Percentiles rank a stretch among this genome's conserved stretches.
phyloP scores from a whole-genome alignment of 805 yeast genomes.

The Candida bentonensis region DNA sequence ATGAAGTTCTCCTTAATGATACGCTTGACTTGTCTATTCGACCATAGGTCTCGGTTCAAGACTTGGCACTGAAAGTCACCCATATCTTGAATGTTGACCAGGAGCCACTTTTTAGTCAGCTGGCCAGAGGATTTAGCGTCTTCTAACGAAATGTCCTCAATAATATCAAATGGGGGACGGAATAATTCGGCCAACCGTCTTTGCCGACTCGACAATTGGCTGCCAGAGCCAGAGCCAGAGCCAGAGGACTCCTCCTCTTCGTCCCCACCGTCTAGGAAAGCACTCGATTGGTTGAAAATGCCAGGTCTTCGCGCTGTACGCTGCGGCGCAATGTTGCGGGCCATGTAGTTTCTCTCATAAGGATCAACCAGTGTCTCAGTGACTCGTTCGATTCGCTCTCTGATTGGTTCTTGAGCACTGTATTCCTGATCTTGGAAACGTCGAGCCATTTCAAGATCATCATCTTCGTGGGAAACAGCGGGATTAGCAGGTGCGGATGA shows the following conservation, averaged over 20 bases:
- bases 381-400: conserved; percentile 65
- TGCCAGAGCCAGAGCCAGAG: conserved; percentile 15
- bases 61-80: conserved; percentile 81
- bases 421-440: conserved; percentile 53
- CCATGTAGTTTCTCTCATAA: conserved; percentile 8
- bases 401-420: conserved; percentile 33
- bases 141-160: conserved; percentile 54
- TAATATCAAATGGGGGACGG: conserved; percentile 88
- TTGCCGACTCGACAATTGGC: conserved; percentile 37
- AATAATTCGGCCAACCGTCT: conserved; percentile 68
- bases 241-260: conserved; percentile 29
- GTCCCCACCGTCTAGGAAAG: conserved; percentile 18
- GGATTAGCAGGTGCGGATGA: conserved; percentile 1
- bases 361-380: conserved; percentile 65
- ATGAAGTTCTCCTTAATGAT: conserved; percentile 55
- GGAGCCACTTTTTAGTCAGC: conserved; percentile 57
- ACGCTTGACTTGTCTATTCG: conserved; percentile 48
- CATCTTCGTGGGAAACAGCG: conserved; percentile 11
- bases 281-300: conserved; percentile 2
- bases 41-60: conserved; percentile 89
- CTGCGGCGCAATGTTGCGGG: background rate
- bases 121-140: conserved; percentile 60
- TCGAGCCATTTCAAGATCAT: conserved; percentile 45
- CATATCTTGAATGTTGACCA: conserved; percentile 77
- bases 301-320: background rate